Evolutionary conservation across 805 yeast species (phyloP).

Genomic region (Torulaspora franciscae): DNA sequence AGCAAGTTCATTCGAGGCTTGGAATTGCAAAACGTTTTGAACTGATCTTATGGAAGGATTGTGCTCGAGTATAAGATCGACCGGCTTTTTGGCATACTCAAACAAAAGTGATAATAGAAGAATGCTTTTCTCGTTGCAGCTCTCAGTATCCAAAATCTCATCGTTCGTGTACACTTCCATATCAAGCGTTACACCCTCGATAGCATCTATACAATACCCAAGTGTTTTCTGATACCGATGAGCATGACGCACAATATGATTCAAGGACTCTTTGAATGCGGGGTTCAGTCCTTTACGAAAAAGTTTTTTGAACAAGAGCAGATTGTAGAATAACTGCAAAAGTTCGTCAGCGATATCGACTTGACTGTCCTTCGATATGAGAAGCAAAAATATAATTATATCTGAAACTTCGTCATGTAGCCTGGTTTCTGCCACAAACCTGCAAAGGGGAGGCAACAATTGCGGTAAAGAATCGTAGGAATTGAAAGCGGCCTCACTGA

Average conservation of each 20-base stretch:
- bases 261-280: constrained; percentile 5
- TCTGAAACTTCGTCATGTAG: constrained; percentile 18
- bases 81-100: constrained; percentile 12
- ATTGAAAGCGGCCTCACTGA: constrained; percentile 10
- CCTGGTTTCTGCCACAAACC: constrained; percentile 7
- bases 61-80: background rate
- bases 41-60: constrained; percentile 5
- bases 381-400: constrained; percentile 12
- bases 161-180: constrained; percentile 10
- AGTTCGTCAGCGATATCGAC: constrained; percentile 11
- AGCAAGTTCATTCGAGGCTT: constrained; percentile 5
- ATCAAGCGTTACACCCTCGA: constrained; percentile 11
- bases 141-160: constrained; percentile 13
- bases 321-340: constrained; percentile 15
- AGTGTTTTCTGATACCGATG: constrained; percentile 8
- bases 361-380: constrained; percentile 3
- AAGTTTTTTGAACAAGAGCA: constrained; percentile 6
- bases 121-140: constrained; percentile 8
- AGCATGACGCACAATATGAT: background rate
- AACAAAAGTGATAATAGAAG: constrained; percentile 20
- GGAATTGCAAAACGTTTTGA: constrained; percentile 7
- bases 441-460: constrained; percentile 13
- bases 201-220: constrained; percentile 14
- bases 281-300: background rate
- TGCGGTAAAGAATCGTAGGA: constrained; percentile 5